Percentiles rank a stretch among this genome's conserved stretches.
Conservation (phyloP, 129 eudicot genomes). For the Flaveria brownii region DNA sequence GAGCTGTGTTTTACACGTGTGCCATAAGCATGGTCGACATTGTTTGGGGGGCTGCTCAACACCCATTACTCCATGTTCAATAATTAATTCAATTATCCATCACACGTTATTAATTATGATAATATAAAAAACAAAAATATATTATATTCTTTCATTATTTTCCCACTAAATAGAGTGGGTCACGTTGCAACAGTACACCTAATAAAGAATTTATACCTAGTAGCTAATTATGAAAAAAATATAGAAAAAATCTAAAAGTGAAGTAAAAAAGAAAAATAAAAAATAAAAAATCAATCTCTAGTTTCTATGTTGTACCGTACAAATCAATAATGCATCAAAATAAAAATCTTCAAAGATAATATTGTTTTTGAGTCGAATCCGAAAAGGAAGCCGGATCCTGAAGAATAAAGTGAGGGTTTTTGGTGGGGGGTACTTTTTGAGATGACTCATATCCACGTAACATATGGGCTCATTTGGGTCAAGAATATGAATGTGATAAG, state of each 20-base stretch:
- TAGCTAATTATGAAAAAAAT: neutral
- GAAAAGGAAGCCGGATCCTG: conserved; percentile 23
- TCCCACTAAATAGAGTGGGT: conserved; percentile 45
- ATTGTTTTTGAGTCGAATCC: conserved; percentile 33
- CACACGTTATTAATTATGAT: neutral
- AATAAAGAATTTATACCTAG: conserved; percentile 29
- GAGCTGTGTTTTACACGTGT: conserved; percentile 20
- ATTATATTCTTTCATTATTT: conserved; percentile 25
- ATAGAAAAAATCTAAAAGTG: neutral
- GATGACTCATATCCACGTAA: conserved; percentile 44
- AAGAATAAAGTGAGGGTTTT: conserved; percentile 38
- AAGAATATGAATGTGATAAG: conserved; percentile 20
- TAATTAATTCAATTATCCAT: conserved; percentile 4
- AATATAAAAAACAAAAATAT: neutral
- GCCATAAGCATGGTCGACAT: conserved; percentile 28
- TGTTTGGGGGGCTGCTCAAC: conserved; percentile 23
- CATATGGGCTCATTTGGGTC: conserved; percentile 37
- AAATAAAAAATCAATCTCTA: conserved; percentile 29
- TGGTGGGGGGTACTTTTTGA: conserved; percentile 44
- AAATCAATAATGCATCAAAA: conserved; percentile 26
- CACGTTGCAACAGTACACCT: conserved; percentile 38
- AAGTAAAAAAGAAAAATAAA: neutral
- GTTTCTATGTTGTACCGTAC: conserved; percentile 28
- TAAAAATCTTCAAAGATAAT: conserved; percentile 7
- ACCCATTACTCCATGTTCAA: conserved; percentile 17